Evolutionary conservation across 2,329 filamentous ascomycete species (phyloP), one percentile per base, ranked within the genome.

Genomic region (Sarocladium oryzae): DNA sequence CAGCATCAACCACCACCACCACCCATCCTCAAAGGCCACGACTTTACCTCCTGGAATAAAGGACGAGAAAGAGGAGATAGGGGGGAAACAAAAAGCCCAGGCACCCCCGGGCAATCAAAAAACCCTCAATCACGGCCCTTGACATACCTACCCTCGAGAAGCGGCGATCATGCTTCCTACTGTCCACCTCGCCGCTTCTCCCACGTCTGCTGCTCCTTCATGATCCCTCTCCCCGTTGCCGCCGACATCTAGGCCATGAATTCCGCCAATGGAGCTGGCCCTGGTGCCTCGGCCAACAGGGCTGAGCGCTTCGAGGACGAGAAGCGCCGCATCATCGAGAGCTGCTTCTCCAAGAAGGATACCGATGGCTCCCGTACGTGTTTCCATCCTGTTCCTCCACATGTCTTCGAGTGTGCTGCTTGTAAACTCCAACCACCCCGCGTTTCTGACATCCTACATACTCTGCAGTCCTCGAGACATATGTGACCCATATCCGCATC

Each of bases 231-330:
- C 38, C 24, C n/a, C n/a, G n/a, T n/a, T n/a, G n/a, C n/a, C n/a
- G n/a, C n/a, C 24, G 36, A 50, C 23, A 45, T 51, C 51, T 56
- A 56, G 60, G 30, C 21, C 53, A 70, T 70, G 68, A 68, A 70
- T 61, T 66, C 66, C 65, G 61, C 65, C 60, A 69, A 68, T 56
- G 67, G 65, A 59, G 61, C 61, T 56, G 63, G 65, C 58, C 61
- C 62, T 52, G 62, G 61, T 52, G 62, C 61, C 57, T 58, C 65
- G 52, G 61, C 65, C 58, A 64, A 58, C 55, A 66, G 67, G 60
- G 92, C 92, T 51, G 89, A 96, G 72, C 82, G 83, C 61, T 99
- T 97, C 67, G 93, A 99, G 69, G 90, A 97, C 64, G 93, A 99
- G 77, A 96, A 96, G 77, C 80, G 82, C 66, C 84, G 93, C 66